Evolutionary conservation across 2,329 filamentous ascomycete species (phyloP).

Genomic region (Aureobasidium lini): DNA sequence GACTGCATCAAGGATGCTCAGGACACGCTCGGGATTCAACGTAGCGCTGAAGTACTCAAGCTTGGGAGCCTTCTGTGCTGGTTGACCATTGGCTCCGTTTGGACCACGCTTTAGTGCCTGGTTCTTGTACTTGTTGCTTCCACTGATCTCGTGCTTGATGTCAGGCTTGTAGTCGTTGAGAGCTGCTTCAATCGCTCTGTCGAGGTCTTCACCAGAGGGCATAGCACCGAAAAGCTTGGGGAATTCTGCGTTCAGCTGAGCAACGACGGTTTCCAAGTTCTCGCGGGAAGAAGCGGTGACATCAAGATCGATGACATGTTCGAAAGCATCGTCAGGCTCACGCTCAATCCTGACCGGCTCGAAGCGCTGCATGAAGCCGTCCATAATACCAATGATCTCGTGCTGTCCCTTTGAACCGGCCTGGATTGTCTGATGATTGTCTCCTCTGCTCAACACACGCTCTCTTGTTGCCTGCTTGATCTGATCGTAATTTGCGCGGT

Average conservation of each 20-base stretch:
- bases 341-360: conserved; percentile 62
- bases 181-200: conserved; percentile 68
- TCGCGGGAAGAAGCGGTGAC: conserved; percentile 67
- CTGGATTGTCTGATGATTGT: conserved; percentile 97
- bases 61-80: conserved; percentile 31
- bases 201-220: conserved; percentile 66
- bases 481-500: conserved; percentile 56
- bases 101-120: conserved; percentile 16
- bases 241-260: conserved; percentile 64
- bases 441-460: conserved; percentile 75
- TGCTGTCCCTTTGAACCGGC: conserved; percentile 62
- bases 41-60: conserved; percentile 61
- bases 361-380: conserved; percentile 82
- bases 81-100: background rate
- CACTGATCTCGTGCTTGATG: conserved; percentile 65
- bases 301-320: conserved; percentile 77
- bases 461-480: conserved; percentile 69
- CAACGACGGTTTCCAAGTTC: conserved; percentile 76
- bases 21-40: conserved; percentile 46
- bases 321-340: conserved; percentile 74
- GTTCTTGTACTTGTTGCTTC: conserved; percentile 36
- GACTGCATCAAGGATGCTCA: conserved; percentile 56
- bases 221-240: conserved; percentile 66
- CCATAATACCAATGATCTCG: conserved; percentile 87
- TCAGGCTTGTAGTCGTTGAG: conserved; percentile 70